Percentiles rank a stretch among this genome's conserved stretches.
These are phyloP conservation scores for Cicer chorassanicum DNA, from an alignment of 306 rosid genomes.

Conservation along the genomic window DNA sequence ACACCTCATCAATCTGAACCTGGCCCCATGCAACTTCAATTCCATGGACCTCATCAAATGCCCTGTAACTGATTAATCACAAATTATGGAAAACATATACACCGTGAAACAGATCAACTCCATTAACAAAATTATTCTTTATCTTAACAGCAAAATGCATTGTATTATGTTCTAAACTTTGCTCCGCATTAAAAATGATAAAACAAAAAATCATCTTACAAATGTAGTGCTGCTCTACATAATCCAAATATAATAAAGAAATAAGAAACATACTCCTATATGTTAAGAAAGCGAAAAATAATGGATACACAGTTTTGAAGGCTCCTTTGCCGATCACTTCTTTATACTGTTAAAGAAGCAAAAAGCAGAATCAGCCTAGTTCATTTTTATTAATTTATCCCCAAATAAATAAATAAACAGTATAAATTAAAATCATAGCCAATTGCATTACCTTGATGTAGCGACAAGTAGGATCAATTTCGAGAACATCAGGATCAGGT, in stretches of 20 bases:
- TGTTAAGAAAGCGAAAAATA: conserved; percentile 1
- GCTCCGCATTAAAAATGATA: background rate
- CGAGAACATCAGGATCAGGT: conserved; percentile 64
- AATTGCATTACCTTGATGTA: conserved; percentile 56
- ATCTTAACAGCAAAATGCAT: conserved; percentile 2
- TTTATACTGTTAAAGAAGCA: conserved; percentile 45
- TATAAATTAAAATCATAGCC: background rate
- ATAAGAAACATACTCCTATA: background rate
- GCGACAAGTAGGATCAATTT: conserved; percentile 61
- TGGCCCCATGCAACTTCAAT: conserved; percentile 93
- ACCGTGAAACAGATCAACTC: conserved; percentile 22
- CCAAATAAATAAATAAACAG: background rate
- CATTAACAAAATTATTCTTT: background rate
- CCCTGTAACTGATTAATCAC: conserved; percentile 66
- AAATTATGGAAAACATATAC: conserved; percentile 38
- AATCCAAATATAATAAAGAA: background rate
- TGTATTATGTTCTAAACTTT: background rate
- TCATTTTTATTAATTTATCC: background rate
- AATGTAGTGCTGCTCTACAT: background rate
- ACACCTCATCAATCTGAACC: conserved; percentile 68
- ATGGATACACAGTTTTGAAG: conserved; percentile 57
- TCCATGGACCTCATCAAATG: conserved; percentile 85
- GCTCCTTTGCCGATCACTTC: conserved; percentile 61
- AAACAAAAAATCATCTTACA: background rate
- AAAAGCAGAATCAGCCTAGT: conserved; percentile 38